Evolutionary conservation across 768 basidiomycete species (phyloP).

Genomic region (Boletus speciosus): DNA sequence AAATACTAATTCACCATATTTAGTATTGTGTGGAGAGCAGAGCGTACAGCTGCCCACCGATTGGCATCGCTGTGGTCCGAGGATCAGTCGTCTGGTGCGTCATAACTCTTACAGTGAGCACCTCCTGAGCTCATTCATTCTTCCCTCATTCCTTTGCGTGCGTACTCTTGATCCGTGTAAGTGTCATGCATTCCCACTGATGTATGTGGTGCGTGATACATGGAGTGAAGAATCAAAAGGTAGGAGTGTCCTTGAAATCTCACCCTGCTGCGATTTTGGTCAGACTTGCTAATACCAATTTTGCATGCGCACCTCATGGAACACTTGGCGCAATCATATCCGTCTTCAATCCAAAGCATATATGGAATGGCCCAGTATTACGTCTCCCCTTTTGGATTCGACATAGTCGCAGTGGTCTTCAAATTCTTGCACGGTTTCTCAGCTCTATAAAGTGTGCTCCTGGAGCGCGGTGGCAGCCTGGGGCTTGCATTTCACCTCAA

Average conservation of each 20-base stretch:
- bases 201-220: not conserved
- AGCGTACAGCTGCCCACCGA: not conserved
- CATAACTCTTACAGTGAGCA: not conserved
- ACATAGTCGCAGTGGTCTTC: not conserved
- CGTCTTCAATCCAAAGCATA: conserved; percentile 1
- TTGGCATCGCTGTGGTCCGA: conserved; percentile 2
- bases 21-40: not conserved
- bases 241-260: not conserved
- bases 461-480: not conserved
- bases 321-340: not conserved
- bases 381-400: not conserved
- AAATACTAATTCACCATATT: conserved; percentile 1
- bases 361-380: not conserved
- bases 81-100: conserved; percentile 11
- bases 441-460: not conserved
- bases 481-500: not conserved
- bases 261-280: not conserved
- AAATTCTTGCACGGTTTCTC: not conserved
- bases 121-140: conserved; percentile 1
- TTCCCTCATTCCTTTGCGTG: not conserved
- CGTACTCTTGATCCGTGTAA: not conserved
- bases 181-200: not conserved
- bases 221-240: not conserved
- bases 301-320: conserved; percentile 14
- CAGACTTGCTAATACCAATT: not conserved